Evolutionary conservation across 352 stramenopile genomes (phyloP), one percentile per base, ranked within the genome.

Genomic region (Pythium biforme): DNA sequence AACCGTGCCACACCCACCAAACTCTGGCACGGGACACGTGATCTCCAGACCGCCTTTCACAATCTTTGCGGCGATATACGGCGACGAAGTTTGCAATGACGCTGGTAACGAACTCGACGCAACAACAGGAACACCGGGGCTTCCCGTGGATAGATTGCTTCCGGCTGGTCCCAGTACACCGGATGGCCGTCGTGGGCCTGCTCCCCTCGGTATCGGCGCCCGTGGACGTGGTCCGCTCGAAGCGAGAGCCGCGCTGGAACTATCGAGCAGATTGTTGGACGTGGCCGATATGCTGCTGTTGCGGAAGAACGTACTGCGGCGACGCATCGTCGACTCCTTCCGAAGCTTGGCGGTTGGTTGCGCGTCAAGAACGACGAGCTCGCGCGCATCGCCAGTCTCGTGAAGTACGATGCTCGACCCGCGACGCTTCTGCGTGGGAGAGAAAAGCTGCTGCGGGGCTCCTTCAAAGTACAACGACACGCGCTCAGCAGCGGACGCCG

Each of bases 401-500:
- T 88, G 77, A 3, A 88, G 68, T 26, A 86, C 56, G 8, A 85
- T 64, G 37, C 66, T 86, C 3, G 72, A 86, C 0, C 70, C 72
- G 5, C 74, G 77, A 5, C 77, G 75, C 23, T 77, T 85, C 27
- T 71, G 56, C 11, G 39, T 26, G 1, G 52, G 27, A 7, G 60
- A 66, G 33, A 78, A 70, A 8, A 83, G 53, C 22, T 70, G 64
- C n/a, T 79, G 80, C 1, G 64, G 55, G 2, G 67, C 51, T 6
- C 76, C 68, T 45, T 89, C 77, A 43, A 89, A 89, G 49, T 71
- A 74, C n/a, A 90, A 81, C 14, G 74, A 79, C 2, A 83, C 70
- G 10, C 77, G 77, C 43, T 90, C 81, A 4, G 73, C 61, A 4
- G 69, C 69, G 17, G 61, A 53, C 2, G 53, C 17, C 20, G 61